Percentiles rank a stretch among this genome's conserved stretches.
phyloP scores from a whole-genome alignment of 805 yeast species.

The Ogataea philodendri region DNA sequence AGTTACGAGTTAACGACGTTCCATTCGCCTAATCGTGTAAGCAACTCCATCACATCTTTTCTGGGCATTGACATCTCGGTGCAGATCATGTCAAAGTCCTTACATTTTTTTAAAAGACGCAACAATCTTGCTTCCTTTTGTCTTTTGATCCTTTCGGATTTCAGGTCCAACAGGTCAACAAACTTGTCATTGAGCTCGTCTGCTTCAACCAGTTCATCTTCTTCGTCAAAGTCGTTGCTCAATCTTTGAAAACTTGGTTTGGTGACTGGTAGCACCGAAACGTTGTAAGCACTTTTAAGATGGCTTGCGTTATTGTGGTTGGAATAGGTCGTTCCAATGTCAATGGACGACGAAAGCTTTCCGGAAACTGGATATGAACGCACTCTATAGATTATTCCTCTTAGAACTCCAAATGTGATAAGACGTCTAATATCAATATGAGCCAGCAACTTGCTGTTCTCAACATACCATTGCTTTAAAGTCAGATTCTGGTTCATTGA shows the following conservation, averaged over 20 bases:
- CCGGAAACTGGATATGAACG: constrained; percentile 67
- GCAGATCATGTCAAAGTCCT: constrained; percentile 64
- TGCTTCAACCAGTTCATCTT: constrained; percentile 7
- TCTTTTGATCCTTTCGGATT: constrained; percentile 22
- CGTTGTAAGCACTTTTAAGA: constrained; percentile 15
- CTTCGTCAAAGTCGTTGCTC: constrained; percentile 21
- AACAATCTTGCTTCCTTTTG: constrained; percentile 39
- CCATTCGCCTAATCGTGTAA: constrained; percentile 48
- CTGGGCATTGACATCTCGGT: constrained; percentile 62
- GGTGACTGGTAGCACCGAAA: constrained; percentile 21
- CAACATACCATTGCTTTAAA: constrained; percentile 77
- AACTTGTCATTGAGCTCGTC: constrained; percentile 25
- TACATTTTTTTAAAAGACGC: constrained; percentile 48
- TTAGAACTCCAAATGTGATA: constrained; percentile 79
- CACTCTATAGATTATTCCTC: constrained; percentile 80
- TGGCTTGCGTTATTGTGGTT: constrained; percentile 8
- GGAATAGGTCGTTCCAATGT: constrained; percentile 20
- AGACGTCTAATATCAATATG: constrained; percentile 82
- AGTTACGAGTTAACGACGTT: constrained; percentile 39
- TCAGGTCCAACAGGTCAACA: constrained; percentile 22
- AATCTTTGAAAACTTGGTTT: constrained; percentile 22
- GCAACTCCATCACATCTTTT: constrained; percentile 48
- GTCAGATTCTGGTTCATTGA: constrained; percentile 76
- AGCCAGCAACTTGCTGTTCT: constrained; percentile 53
- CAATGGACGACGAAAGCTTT: constrained; percentile 39